phyloP scores from a whole-genome alignment of 2,329 filamentous ascomycete genomes.

The Fusarium lateritium region DNA sequence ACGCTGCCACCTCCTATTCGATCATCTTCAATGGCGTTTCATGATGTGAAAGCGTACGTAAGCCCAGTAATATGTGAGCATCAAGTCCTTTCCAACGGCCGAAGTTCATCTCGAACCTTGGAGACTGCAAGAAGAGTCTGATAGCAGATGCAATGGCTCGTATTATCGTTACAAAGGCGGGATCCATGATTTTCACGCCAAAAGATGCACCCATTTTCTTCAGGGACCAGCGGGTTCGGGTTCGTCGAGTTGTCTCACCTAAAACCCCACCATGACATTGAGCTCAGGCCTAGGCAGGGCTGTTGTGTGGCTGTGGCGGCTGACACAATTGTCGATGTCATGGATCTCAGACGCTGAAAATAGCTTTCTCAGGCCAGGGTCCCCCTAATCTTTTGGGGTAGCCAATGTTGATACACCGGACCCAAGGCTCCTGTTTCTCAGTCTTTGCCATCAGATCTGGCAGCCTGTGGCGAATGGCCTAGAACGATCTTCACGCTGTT shows the following conservation, averaged over 20 bases:
- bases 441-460: not conserved
- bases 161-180: slow-evolving; percentile 1
- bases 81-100: not conserved
- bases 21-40: slow-evolving; percentile 16
- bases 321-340: slow-evolving; percentile 22
- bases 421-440: slow-evolving; percentile 18
- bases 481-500: slow-evolving; percentile 13
- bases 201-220: slow-evolving; percentile 14
- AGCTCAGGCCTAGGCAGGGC: not conserved
- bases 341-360: slow-evolving; percentile 38
- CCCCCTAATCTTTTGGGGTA: not conserved
- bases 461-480: slow-evolving; percentile 31
- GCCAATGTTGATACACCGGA: not conserved
- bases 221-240: slow-evolving; percentile 26
- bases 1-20: slow-evolving; percentile 46
- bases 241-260: slow-evolving; percentile 27
- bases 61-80: slow-evolving; percentile 17
- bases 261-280: slow-evolving; percentile 19
- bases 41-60: slow-evolving; percentile 21
- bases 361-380: slow-evolving; percentile 23
- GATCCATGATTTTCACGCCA: not conserved
- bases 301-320: slow-evolving; percentile 47
- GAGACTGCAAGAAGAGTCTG: not conserved
- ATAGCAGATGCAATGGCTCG: slow-evolving; percentile 1
- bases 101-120: not conserved